Conservation (phyloP, 208 protist species). For the Crithidia expoeki region DNA sequence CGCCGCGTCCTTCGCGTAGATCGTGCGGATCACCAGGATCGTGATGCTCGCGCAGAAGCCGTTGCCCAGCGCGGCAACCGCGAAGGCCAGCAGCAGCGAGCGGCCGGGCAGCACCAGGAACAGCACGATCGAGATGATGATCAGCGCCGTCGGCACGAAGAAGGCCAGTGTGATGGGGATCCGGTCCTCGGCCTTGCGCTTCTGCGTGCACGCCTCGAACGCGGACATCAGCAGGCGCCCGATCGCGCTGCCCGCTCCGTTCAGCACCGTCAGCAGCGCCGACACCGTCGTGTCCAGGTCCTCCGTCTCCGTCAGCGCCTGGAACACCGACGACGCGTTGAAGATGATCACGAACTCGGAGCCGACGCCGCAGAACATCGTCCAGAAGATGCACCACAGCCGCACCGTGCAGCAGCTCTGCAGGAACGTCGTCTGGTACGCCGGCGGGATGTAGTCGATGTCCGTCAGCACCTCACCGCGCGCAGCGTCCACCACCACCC, state of each 20-base stretch:
- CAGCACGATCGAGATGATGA: constrained; percentile 48
- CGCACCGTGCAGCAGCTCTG: constrained; percentile 39
- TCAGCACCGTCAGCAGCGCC: constrained; percentile 62
- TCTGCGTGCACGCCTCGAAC: constrained; percentile 63
- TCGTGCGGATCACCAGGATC: constrained; percentile 63
- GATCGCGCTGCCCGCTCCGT: constrained; percentile 65
- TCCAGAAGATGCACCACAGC: constrained; percentile 61
- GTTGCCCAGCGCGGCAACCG: constrained; percentile 57
- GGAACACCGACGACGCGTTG: constrained; percentile 53
- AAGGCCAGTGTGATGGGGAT: constrained; percentile 58
- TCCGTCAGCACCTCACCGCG: constrained; percentile 12
- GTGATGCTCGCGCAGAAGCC: constrained; percentile 47
- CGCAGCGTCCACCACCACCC: constrained; percentile 43
- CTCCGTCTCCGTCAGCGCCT: constrained; percentile 45
- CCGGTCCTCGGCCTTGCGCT: constrained; percentile 55
- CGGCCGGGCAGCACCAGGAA: constrained; percentile 42
- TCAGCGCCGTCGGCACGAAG: constrained; percentile 41
- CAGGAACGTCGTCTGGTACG: constrained; percentile 59
- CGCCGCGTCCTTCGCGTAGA: constrained; percentile 67
- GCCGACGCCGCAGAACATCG: constrained; percentile 47
- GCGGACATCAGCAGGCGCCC: constrained; percentile 58
- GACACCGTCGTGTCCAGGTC: constrained; percentile 29
- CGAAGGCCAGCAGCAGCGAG: constrained; percentile 56
- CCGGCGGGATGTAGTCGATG: constrained; percentile 64
- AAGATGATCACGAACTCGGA: constrained; percentile 59